These are phyloP conservation scores for Blepharisma stoltei DNA, from an alignment of 73 alveolate species.

Conservation along the genomic window DNA sequence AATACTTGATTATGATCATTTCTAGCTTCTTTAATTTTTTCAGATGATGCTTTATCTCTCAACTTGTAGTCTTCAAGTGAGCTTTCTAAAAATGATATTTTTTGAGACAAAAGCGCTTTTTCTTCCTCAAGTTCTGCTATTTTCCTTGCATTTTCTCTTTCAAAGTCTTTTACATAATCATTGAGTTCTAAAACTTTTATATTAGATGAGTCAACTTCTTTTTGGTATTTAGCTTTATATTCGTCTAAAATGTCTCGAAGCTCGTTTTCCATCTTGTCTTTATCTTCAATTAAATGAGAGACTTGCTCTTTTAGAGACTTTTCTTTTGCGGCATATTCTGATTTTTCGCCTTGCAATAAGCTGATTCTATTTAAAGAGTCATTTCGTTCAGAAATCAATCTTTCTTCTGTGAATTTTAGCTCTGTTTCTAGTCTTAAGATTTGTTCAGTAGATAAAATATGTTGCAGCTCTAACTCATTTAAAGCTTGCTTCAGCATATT, in stretches of 20 bases:
- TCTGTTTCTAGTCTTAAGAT: conserved; percentile 66
- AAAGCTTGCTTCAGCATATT: conserved; percentile 45
- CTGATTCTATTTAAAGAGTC: conserved; percentile 43
- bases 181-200: conserved; percentile 46
- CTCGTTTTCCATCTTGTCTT: conserved; percentile 61
- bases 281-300: conserved; percentile 56
- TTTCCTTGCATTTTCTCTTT: conserved; percentile 54
- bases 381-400: conserved; percentile 47
- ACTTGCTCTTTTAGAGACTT: conserved; percentile 66
- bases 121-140: conserved; percentile 78
- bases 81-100: conserved; percentile 62
- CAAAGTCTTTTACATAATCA: conserved; percentile 64
- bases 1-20: not conserved
- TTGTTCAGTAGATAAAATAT: conserved; percentile 53
- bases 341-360: conserved; percentile 63
- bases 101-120: conserved; percentile 72
- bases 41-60: conserved; percentile 43
- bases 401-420: conserved; percentile 56
- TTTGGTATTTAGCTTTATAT: conserved; percentile 48
- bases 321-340: conserved; percentile 70
- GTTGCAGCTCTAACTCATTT: conserved; percentile 61
- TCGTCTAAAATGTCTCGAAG: conserved; percentile 56
- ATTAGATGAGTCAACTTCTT: conserved; percentile 47
- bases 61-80: conserved; percentile 37
- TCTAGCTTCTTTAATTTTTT: conserved; percentile 27